Evolutionary conservation across 495 filamentous ascomycete species (phyloP).

Genomic region (Penicillium pulvis): DNA sequence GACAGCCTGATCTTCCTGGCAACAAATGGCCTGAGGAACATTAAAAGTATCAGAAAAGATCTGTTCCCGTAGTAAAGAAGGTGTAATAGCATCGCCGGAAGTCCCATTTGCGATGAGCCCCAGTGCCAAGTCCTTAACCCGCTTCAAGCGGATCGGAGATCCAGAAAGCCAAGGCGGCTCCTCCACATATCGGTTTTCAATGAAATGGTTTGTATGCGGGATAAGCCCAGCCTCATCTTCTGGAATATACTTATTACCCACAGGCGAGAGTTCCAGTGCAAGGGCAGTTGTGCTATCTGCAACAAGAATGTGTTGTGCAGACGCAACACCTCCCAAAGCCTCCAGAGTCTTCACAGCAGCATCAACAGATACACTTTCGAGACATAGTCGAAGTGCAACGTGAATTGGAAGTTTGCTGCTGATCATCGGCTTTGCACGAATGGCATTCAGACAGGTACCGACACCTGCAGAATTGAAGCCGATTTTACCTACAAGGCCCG

Average conservation of each 20-base stretch:
- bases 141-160: slow-evolving; percentile 50
- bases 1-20: slow-evolving; percentile 25
- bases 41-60: slow-evolving; percentile 42
- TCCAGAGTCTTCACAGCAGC: slow-evolving; percentile 54
- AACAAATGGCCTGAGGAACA: slow-evolving; percentile 37
- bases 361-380: slow-evolving; percentile 56
- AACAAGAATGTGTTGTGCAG: slow-evolving; percentile 62
- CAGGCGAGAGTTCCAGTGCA: slow-evolving; percentile 61
- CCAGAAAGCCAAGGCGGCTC: slow-evolving; percentile 58
- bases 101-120: slow-evolving; percentile 29
- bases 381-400: slow-evolving; percentile 58
- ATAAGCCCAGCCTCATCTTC: slow-evolving; percentile 51
- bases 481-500: slow-evolving; percentile 72
- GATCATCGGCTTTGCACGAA: slow-evolving; percentile 59
- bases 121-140: slow-evolving; percentile 43
- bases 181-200: slow-evolving; percentile 49
- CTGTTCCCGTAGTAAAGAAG: slow-evolving; percentile 26
- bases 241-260: slow-evolving; percentile 51
- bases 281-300: slow-evolving; percentile 55
- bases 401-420: slow-evolving; percentile 60
- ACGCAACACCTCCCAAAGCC: slow-evolving; percentile 55
- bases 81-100: slow-evolving; percentile 23
- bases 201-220: slow-evolving; percentile 65
- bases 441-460: slow-evolving; percentile 68
- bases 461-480: slow-evolving; percentile 65